Evolutionary conservation across 2,329 filamentous ascomycete genomes (phyloP).

Genomic region (Hymenoscyphus fraxineus): DNA sequence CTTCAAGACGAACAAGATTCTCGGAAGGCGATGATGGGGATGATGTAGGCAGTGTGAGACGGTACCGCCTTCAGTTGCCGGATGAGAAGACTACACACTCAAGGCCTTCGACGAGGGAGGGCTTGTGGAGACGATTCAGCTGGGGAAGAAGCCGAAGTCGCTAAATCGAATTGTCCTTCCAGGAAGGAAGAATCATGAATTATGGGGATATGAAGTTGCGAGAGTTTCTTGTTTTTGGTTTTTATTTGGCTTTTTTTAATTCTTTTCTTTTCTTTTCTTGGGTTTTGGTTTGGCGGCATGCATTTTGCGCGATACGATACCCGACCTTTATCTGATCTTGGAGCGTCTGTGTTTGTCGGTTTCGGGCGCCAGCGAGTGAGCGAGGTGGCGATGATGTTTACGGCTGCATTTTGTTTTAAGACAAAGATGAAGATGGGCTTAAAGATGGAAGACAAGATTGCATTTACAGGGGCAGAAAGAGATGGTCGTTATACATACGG

Average conservation of each 20-base stretch:
- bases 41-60: constrained; percentile 58
- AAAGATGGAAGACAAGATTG: too few relatives aligned
- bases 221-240: neutral
- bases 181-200: neutral
- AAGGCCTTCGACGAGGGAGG: neutral
- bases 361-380: too few relatives aligned
- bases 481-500: too few relatives aligned
- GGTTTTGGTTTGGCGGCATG: too few relatives aligned
- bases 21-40: constrained; percentile 42
- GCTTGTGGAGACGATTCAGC: constrained; percentile 1
- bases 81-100: constrained; percentile 29
- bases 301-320: too few relatives aligned
- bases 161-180: neutral
- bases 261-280: neutral
- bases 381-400: too few relatives aligned
- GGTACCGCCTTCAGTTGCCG: constrained; percentile 58
- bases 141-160: constrained; percentile 2
- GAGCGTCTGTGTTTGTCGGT: too few relatives aligned
- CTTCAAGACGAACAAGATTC: constrained; percentile 49
- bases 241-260: neutral
- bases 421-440: too few relatives aligned
- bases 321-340: too few relatives aligned
- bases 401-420: too few relatives aligned
- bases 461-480: too few relatives aligned
- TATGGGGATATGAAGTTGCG: neutral